Base-by-base conservation (phyloP, 106 monocot genomes). In the Dioscorea alata region DNA sequence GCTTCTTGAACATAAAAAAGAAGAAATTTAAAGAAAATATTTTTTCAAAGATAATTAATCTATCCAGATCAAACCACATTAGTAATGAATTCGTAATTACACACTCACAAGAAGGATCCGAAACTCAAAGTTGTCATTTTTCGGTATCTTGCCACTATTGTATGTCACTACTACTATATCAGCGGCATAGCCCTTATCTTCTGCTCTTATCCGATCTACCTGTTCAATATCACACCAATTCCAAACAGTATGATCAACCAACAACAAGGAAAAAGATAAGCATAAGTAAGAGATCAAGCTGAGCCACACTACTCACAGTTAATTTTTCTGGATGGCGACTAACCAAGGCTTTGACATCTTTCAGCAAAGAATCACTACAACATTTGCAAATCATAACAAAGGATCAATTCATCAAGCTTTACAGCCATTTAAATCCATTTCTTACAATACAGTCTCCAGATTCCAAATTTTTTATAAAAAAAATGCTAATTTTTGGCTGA, bases 91-190 rank as follows among this genome's bases (percentile, higher is more conserved):
- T 10, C 14, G 59, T 35, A 50, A 15, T 32, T 6, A 57, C 53
- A 34, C 61, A 99, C 97, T 73, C 65, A 99, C 97, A 81, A 99
- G 80, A 72, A 99, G 97, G 32, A 99, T 60, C 48, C 90, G 76
- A 50, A 83, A 75, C 62, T 78, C 85, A n/a, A 53, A 69, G 10
- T 78, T 80, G 54, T 83, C 71, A 18, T 35, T 33, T 59, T n/a
- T 67, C 16, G 77, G 62, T 70, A 70, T 68, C 66, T 69, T 71
- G 10, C 21, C 25, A 69, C 59, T 64, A 68, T 77, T 82, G 71
- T 85, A 99, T 35, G 97, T 99, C 25, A 87, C 76, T 15, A 92
- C 81, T 54, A 83, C 24, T 75, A 99, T 66, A 61, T 92, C 87
- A 23, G 90, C 85, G 18, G n/a, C 33, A 75, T 99, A 99, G 16